A percentile compares a stretch with the other conserved stretches of the same genome.
phyloP scores from a whole-genome alignment of 2,329 filamentous ascomycete genomes.

The Amphichorda felina region DNA sequence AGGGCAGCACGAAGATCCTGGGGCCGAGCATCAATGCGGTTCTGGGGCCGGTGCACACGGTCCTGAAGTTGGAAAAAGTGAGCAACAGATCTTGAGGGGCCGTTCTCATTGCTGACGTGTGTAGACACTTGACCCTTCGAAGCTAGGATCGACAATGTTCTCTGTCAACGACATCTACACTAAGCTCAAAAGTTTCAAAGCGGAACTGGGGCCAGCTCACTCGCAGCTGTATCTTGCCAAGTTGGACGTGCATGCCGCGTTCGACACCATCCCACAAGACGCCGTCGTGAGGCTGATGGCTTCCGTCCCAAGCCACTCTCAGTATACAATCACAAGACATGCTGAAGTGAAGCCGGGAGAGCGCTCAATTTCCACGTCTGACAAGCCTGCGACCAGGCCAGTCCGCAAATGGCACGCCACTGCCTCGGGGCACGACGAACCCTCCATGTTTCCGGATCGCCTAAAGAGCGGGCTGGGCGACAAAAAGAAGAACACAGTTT shows the following conservation, averaged over 20 bases:
- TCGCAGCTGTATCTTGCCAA: slow-evolving; percentile 73
- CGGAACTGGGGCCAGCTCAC: slow-evolving; percentile 23
- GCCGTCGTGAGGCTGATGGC: slow-evolving; percentile 56
- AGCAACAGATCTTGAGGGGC: slow-evolving; percentile 1
- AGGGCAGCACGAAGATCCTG: slow-evolving; percentile 39
- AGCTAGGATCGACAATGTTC: slow-evolving; percentile 69
- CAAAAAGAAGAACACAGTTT: slow-evolving; percentile 57
- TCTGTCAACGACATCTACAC: slow-evolving; percentile 72
- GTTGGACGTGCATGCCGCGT: slow-evolving; percentile 82
- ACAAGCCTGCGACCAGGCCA: slow-evolving; percentile 19
- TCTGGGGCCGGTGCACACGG: slow-evolving; percentile 61
- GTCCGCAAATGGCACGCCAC: slow-evolving; percentile 39
- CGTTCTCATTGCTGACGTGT: background rate
- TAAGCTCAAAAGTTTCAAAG: slow-evolving; percentile 59
- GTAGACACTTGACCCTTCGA: slow-evolving; percentile 35
- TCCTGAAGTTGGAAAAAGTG: slow-evolving; percentile 71
- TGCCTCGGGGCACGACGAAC: slow-evolving; percentile 30
- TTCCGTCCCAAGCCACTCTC: slow-evolving; percentile 40
- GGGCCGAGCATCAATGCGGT: slow-evolving; percentile 31
- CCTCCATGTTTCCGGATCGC: slow-evolving; percentile 27
- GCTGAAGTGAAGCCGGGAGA: slow-evolving; percentile 51
- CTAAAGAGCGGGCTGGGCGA: slow-evolving; percentile 26
- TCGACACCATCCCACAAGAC: slow-evolving; percentile 86
- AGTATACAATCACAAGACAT: slow-evolving; percentile 65
- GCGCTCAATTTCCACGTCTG: slow-evolving; percentile 9